phyloP scores from a whole-genome alignment of 192 early-diverging fungal genomes.

The Chytriomyces sp. region DNA sequence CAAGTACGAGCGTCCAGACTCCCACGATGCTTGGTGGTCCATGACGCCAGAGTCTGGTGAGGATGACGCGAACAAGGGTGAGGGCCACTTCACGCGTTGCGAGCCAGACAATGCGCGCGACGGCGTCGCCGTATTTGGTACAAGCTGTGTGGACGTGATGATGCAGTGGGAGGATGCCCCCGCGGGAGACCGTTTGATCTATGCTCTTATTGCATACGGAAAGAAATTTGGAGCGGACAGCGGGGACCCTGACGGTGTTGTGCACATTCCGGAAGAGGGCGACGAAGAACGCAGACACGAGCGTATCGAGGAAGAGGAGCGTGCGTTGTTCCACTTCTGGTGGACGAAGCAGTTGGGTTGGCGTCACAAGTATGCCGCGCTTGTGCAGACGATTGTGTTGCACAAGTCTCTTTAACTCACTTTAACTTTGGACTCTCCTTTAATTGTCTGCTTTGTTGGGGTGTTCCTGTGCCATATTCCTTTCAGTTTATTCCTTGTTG shows the following conservation, averaged over 20 bases:
- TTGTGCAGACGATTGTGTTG: background rate
- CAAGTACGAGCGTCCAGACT: no score
- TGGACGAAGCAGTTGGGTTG: no score
- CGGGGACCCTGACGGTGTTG: background rate
- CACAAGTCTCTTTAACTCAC: no score
- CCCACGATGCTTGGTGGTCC: no score
- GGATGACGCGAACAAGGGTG: background rate
- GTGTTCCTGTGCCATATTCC: no score
- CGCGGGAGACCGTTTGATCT: background rate
- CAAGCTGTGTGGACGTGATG: conserved; percentile 3
- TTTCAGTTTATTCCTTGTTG: no score
- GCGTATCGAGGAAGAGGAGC: background rate
- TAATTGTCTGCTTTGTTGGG: no score
- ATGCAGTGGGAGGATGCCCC: background rate
- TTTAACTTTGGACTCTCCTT: no score
- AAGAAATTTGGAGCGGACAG: conserved; percentile 5
- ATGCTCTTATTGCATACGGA: conserved; percentile 16
- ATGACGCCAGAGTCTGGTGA: no score
- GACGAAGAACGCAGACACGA: background rate
- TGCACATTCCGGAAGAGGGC: background rate
- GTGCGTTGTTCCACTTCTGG: background rate
- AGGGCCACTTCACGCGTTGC: conserved; percentile 1
- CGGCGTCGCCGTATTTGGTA: conserved; percentile 12
- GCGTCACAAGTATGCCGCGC: background rate
- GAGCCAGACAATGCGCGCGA: background rate